These are phyloP conservation scores for Mortierella sp. DNA, from an alignment of 371 early-diverging fungal genomes.

Conservation along the genomic window DNA sequence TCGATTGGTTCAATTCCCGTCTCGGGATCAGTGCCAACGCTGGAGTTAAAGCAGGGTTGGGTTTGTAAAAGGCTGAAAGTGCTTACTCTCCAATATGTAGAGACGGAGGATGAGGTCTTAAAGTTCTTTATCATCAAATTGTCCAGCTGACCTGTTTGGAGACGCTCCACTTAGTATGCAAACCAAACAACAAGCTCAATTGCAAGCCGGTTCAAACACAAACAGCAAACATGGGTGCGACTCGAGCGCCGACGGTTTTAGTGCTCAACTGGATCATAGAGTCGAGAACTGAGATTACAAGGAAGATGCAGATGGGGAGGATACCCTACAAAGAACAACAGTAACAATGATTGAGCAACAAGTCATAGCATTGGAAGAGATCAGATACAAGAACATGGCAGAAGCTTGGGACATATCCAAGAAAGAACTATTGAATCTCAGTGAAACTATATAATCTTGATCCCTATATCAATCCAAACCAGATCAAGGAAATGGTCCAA, in stretches of 20 bases:
- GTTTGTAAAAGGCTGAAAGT: neutral
- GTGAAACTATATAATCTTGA: neutral
- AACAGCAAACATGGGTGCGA: neutral
- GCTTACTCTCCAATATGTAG: neutral
- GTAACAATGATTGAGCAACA: neutral
- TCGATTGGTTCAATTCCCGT: no score
- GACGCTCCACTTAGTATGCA: neutral
- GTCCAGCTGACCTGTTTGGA: neutral
- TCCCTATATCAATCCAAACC: neutral
- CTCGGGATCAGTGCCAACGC: no score
- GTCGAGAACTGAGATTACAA: neutral
- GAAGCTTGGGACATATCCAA: neutral
- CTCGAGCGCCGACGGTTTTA: neutral
- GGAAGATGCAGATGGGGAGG: neutral
- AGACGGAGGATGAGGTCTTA: neutral
- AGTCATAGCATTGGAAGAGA: neutral
- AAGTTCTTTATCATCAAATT: neutral
- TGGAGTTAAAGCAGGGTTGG: neutral
- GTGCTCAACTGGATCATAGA: neutral
- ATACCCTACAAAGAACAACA: neutral
- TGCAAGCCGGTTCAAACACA: neutral
- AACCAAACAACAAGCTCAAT: neutral
- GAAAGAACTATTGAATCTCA: neutral
- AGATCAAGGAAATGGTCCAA: no score
- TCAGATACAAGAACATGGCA: neutral